Base-by-base conservation (phyloP, 257 asterid species). In the Leptodermis oblonga region DNA sequence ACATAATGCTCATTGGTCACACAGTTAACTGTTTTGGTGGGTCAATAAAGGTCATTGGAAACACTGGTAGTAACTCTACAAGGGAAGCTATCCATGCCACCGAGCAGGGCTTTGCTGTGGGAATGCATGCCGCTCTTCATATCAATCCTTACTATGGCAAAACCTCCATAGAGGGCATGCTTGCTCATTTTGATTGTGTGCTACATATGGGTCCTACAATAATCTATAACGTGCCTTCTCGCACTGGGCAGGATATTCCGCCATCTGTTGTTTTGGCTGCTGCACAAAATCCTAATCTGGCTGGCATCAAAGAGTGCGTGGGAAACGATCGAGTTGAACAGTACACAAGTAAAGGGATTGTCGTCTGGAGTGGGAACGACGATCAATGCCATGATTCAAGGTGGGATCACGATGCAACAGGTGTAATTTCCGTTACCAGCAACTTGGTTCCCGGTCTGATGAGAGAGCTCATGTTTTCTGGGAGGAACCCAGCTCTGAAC, bases 91-190 rank as follows among this genome's bases (percentile, higher is more conserved):
- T 86, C 41, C 96, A 89, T 31, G 98, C 98, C 41, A 85, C 96
- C 0, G 97, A 92, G 73, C 98, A 90, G 56, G 98, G 98, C 51
- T 92, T 90, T 77, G 97, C 91, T 6, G 97, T 92, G 26, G 98
- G 98, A 73, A 92, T 92, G 98, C 96, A 86, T 26, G 96, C 89
- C 4, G 96, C 97, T 41, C 96, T 91, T 62, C 97, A 89, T 68
- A 89, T 91, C 31, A 92, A 88, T 73, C 98, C 98, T 63, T 92
- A 92, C 77, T 89, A 92, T 10, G 98, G 98, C 23, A 89, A 90
- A 69, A 90, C 98, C 63, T 92, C 97, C 58, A 39, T 82, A 25
- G 87, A 87, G 41, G 98, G 97, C 28, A 60, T 92, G 81, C 74
- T 89, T 70, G 81, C 87, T 73, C 98, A 89, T 74, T 92, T 92